Evolutionary conservation across 257 asterid species (phyloP), one percentile per base, ranked within the genome.

Genomic region (Leonotis leonurus): DNA sequence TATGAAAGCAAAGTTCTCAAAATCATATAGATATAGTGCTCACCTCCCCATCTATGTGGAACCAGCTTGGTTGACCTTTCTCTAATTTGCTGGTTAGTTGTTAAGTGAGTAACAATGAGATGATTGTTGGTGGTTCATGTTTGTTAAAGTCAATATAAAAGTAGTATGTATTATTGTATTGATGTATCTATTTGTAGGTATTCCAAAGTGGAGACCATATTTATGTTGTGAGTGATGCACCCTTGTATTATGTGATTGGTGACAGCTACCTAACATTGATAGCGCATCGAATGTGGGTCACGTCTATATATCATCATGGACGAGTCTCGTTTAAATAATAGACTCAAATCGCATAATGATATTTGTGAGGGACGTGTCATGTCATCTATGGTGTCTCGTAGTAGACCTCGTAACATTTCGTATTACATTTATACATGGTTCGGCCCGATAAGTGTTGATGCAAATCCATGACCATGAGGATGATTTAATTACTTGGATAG

Each of bases 251-350:
- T 40, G 57, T 36, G 29, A 74, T 41, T 72, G 54, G 54, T 60
- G 77, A 72, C 76, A 60, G 70, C 46, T 59, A 70, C 76, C 76
- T 60, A 70, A 73, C 75, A 12, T 3, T 27, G 33, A 27, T 27
- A 27, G 33, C 6, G 43, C 36, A 59, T 41, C 54, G 3, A 30
- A 39, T 20, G 46, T 54, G 73, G 63, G 60, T 33, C 65, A 33
- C 39, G 0, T 33, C 11, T 40, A 4, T 16, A 16, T 13, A 17
- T 52, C 29, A 14, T 29, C n/a, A 6, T 33, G 10, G 63, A 20
- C 45, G 41, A 68, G 73, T 48, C 64, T 24, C 40, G 62, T 67
- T 56, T 48, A n/a, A n/a, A n/a, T 3, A 35, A 66, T 65, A 17
- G 8, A 43, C 17, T 43, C 32, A 3, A 32, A n/a, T 12, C 6